phyloP scores from a whole-genome alignment of 1,139 yeast species.

The Hansenula sp. region DNA sequence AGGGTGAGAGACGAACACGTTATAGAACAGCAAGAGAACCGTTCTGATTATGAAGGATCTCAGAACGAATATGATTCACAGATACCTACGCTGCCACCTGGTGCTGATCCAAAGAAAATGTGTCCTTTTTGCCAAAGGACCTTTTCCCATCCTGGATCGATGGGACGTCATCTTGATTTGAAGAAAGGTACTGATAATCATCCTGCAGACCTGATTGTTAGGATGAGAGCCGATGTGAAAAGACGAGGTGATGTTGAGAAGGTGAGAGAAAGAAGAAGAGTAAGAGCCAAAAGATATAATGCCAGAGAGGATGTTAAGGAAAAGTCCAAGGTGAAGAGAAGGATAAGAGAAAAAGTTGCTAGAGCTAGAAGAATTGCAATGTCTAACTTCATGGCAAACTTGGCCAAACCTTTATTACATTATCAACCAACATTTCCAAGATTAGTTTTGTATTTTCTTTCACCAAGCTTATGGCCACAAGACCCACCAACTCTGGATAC shows the following conservation, averaged over 20 bases:
- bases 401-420: constrained; percentile 37
- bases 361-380: constrained; percentile 33
- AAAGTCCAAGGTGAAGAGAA: constrained; percentile 35
- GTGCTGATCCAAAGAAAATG: constrained; percentile 33
- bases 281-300: constrained; percentile 38
- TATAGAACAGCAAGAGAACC: background rate
- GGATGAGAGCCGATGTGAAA: constrained; percentile 41
- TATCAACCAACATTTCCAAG: constrained; percentile 43
- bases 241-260: constrained; percentile 43
- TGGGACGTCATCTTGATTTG: constrained; percentile 47
- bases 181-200: constrained; percentile 43
- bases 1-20: background rate
- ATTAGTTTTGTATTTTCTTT: constrained; percentile 40
- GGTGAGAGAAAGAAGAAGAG: constrained; percentile 34
- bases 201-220: constrained; percentile 39
- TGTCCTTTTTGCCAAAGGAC: constrained; percentile 45
- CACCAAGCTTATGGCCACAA: constrained; percentile 43
- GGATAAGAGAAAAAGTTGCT: constrained; percentile 29
- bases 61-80: constrained; percentile 8
- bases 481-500: constrained; percentile 45
- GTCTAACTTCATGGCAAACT: constrained; percentile 29
- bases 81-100: constrained; percentile 16
- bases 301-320: constrained; percentile 41
- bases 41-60: background rate
- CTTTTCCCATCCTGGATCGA: constrained; percentile 48